A percentile compares a stretch with the other conserved stretches of the same genome.
phyloP scores from a whole-genome alignment of 2,329 filamentous ascomycete genomes.

The Scedosporium dehoogii region DNA sequence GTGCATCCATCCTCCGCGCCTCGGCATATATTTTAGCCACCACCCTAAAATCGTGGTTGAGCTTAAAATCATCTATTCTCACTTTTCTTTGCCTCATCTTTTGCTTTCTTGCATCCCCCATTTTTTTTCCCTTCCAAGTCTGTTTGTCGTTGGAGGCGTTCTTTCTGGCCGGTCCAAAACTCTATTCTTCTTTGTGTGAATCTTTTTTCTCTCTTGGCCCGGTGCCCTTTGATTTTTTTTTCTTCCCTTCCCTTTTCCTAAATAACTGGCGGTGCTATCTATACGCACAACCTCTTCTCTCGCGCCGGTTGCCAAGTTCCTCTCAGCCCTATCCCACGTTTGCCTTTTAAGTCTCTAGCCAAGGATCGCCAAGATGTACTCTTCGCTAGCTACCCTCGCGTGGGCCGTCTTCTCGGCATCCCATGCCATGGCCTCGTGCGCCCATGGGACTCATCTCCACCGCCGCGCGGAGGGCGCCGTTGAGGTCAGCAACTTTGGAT shows the following conservation, averaged over 20 bases:
- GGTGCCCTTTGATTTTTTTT: background rate
- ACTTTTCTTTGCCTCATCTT: background rate
- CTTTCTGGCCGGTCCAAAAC: background rate
- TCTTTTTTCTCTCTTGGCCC: slow-evolving; percentile 1
- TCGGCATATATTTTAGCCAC: background rate
- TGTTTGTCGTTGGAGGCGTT: background rate
- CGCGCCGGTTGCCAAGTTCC: background rate
- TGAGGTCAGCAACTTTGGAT: slow-evolving; percentile 26
- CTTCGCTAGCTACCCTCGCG: background rate
- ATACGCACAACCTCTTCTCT: background rate
- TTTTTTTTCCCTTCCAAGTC: background rate
- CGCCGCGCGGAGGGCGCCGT: slow-evolving; percentile 21
- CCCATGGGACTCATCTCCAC: slow-evolving; percentile 27
- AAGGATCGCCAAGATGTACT: background rate
- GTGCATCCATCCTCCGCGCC: background rate
- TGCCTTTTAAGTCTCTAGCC: background rate
- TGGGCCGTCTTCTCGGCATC: slow-evolving; percentile 17
- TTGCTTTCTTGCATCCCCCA: background rate
- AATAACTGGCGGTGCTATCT: background rate
- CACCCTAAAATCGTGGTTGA: background rate
- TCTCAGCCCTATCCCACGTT: background rate
- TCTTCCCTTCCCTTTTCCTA: background rate
- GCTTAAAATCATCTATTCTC: background rate
- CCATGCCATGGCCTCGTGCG: slow-evolving; percentile 24
- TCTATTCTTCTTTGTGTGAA: background rate